Percentiles rank a stretch among this genome's conserved stretches.
phyloP scores from a whole-genome alignment of 257 asterid species.

The Marsdenia floribunda region DNA sequence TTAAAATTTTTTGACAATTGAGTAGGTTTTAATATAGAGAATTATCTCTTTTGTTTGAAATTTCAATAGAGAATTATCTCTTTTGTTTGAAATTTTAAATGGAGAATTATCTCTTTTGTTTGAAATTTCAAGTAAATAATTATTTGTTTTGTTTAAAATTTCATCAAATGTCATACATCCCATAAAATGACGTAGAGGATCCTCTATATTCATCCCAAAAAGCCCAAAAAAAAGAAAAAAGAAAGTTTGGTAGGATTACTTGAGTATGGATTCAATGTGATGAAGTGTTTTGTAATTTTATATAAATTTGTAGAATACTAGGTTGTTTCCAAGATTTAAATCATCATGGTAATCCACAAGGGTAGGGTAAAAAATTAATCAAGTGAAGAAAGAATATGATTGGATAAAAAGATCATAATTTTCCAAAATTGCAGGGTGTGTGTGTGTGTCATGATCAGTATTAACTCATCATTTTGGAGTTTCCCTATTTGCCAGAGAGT shows the following conservation, averaged over 20 bases:
- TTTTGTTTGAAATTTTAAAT: too few species aligned
- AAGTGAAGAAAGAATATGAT: slow-evolving; percentile 12
- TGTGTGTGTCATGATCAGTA: background rate
- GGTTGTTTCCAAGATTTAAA: slow-evolving; percentile 19
- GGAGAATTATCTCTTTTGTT: too few species aligned
- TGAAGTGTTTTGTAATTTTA: background rate
- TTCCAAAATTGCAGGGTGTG: background rate
- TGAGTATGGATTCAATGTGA: background rate
- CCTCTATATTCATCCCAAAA: too few species aligned
- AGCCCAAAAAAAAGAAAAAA: too few species aligned
- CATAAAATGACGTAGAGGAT: too few species aligned
- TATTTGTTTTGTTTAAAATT: too few species aligned
- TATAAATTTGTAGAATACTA: slow-evolving; percentile 26
- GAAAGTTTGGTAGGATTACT: slow-evolving; percentile 3
- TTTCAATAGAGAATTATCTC: too few species aligned
- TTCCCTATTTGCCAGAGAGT: slow-evolving; percentile 5
- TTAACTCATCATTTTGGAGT: slow-evolving; percentile 14
- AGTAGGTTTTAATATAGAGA: too few species aligned
- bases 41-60: too few species aligned
- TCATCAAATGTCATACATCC: too few species aligned
- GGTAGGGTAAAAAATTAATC: slow-evolving; percentile 8
- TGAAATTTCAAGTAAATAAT: too few species aligned
- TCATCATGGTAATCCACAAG: slow-evolving; percentile 20
- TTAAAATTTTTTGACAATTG: too few species aligned
- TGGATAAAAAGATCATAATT: slow-evolving; percentile 17